Evolutionary conservation across 495 filamentous ascomycete genomes (phyloP).

Genomic region (Penicillium arizonense): DNA sequence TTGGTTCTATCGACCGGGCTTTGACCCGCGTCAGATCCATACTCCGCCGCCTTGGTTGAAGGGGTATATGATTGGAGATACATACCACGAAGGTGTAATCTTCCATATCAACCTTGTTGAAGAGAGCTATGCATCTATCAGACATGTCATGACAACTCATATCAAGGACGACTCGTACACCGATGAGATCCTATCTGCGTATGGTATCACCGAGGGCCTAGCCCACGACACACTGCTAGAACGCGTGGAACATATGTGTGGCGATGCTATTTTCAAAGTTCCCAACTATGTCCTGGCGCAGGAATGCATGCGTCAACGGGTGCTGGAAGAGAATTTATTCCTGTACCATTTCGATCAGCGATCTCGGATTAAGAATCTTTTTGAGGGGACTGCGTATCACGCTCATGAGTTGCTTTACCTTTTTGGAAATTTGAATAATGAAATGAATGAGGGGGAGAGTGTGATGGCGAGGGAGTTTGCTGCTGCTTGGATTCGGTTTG

Average conservation of each 20-base stretch:
- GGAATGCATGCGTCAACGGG: background rate
- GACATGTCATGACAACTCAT: constrained; percentile 6
- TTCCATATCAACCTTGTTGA: constrained; percentile 29
- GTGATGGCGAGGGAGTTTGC: constrained; percentile 25
- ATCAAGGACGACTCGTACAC: constrained; percentile 14
- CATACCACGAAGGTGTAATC: constrained; percentile 33
- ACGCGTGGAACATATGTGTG: constrained; percentile 31
- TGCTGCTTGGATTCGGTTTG: constrained; percentile 28
- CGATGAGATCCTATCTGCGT: constrained; percentile 19
- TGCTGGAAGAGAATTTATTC: background rate
- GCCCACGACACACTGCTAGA: constrained; percentile 8
- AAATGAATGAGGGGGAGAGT: constrained; percentile 18
- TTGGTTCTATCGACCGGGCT: constrained; percentile 23
- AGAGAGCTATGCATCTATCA: constrained; percentile 18
- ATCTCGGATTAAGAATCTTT: constrained; percentile 23
- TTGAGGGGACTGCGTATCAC: constrained; percentile 32
- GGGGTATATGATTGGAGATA: constrained; percentile 29
- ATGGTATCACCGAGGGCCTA: constrained; percentile 14
- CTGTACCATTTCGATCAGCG: constrained; percentile 32
- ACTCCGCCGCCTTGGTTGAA: constrained; percentile 26
- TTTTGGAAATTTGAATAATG: constrained; percentile 25
- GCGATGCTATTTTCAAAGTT: constrained; percentile 31
- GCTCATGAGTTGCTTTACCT: constrained; percentile 33
- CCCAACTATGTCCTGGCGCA: constrained; percentile 21
- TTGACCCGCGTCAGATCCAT: constrained; percentile 17